Percentiles rank a stretch among this genome's conserved stretches.
Conservation (phyloP, 257 asterid species). For the Scutellaria baicalensis region DNA sequence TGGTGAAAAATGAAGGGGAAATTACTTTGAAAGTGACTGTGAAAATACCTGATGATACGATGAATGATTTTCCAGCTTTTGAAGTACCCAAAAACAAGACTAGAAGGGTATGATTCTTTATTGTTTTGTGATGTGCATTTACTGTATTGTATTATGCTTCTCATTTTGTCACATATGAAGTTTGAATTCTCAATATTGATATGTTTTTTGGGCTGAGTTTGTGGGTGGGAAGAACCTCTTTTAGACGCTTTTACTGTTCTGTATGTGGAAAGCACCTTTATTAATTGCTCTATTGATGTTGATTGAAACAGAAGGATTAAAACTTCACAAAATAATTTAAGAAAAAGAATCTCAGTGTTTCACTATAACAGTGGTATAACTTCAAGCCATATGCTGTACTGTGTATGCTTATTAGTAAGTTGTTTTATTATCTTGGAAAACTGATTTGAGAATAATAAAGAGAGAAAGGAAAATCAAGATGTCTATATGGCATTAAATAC, state of each 20-base stretch:
- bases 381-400: not conserved
- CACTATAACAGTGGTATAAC: not conserved
- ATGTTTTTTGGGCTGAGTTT: not conserved
- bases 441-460: not conserved
- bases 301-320: not conserved
- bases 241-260: not conserved
- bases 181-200: not conserved
- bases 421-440: not conserved
- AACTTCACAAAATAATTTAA: not conserved
- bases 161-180: slow-evolving; percentile 8
- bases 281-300: not conserved
- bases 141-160: not conserved
- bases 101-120: slow-evolving; percentile 32
- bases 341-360: not conserved
- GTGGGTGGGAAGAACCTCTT: not conserved
- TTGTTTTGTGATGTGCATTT: slow-evolving; percentile 3
- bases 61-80: slow-evolving; percentile 17
- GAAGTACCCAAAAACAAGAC: slow-evolving; percentile 34
- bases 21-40: slow-evolving; percentile 37
- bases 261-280: not conserved
- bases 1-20: slow-evolving; percentile 52
- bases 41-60: slow-evolving; percentile 22
- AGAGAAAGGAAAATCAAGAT: not conserved
- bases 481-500: not conserved
- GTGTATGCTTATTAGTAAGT: not conserved